Base-by-base conservation (phyloP, 1,284 basidiomycete genomes). In the Entoloma clypeatum region DNA sequence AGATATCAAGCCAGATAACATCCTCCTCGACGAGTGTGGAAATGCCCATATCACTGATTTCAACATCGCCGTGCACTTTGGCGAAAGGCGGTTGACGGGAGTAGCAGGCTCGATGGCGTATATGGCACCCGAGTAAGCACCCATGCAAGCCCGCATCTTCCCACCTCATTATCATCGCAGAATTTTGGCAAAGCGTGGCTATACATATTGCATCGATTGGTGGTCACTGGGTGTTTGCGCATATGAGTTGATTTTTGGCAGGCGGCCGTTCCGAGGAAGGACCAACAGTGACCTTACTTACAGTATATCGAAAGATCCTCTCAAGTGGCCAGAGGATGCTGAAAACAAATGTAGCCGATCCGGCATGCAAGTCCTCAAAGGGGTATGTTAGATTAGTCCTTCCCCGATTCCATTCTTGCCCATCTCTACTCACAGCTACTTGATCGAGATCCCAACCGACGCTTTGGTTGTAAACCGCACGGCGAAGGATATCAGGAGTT, bases 61-160 rank as follows among this genome's bases (percentile, higher is more conserved):
- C 67, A 99, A 99, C 64, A 98, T 99, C 50, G 95, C 94, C 10
- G 92, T 99, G 4, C 95, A 99, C 64, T 98, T 91, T 59, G 82
- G 86, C 4, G 91, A 95, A 36, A 75, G 87, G 38, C 74, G 83
- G 41, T 72, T 98, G 29, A 94, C 88, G 6, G 92, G 92, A n/a
- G 89, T 99, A 0, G 95, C 93, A n/a, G 93, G 93, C 2, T 92
- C 89, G 38, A 96, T 99, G 93, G 95, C 95, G 2, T 99, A 99
- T 64, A 99, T 99, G 95, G 93, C 94, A 24, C 89, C 93, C 1
- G 93, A 97, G 68, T 74, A 57, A 39, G 63, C 57, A n/a, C n/a
- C n/a, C n/a, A n/a, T n/a, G n/a, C n/a, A n/a, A n/a, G n/a, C n/a
- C n/a, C n/a, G 29, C 31, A 16, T 40, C 9, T 41, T 44, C 31